Evolutionary conservation across 805 yeast species (phyloP), one percentile per base, ranked within the genome.

Genomic region (Hyphopichia homilentoma): DNA sequence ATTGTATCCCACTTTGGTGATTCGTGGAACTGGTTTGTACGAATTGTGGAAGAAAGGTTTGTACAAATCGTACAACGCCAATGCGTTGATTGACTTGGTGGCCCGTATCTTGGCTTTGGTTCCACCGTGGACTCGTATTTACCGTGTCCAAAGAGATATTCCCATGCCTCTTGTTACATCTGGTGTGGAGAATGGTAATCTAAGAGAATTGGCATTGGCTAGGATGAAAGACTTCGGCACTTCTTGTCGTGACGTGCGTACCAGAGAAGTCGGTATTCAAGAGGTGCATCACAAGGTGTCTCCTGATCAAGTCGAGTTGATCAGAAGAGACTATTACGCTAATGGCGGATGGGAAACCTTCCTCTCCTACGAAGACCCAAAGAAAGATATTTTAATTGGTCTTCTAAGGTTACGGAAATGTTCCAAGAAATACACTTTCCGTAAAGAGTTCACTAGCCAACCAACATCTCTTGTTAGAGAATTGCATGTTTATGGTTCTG

Each of bases 261-360:
- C 98, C 0, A 78, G 98, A 61, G 98, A 93, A 64, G 98, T 93
- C 18, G 98, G 98, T 40, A 93, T 93, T 36, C 97, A 93, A 59
- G 98, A 93, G 54, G 97, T 93, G 3, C 98, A 93, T 57, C 95
- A 89, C 57, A 88, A 88, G 56, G 94, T 93, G 16, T 84, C 84
- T 28, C 98, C 98, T 0, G 97, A 93, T 54, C 97, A 93, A 59
- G 96, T 93, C 12, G 98, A 93, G 60, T 67, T 93, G 34, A 84
- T 93, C 34, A 77, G 98, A 57, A 77, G 98, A 54, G 98, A 93
- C 56, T 93, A 93, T 61, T 83, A 84, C 45, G 98, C 98, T 26
- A 93, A 93, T 52, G 97, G 95, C 16, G 97, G 97, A 14, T 93
- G 97, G 97, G 97, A 93, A 64, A 93, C 98, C 0, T 93, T 93